Evolutionary conservation across 495 filamentous ascomycete species (phyloP).

Genomic region (Pseudevernia furfuracea): DNA sequence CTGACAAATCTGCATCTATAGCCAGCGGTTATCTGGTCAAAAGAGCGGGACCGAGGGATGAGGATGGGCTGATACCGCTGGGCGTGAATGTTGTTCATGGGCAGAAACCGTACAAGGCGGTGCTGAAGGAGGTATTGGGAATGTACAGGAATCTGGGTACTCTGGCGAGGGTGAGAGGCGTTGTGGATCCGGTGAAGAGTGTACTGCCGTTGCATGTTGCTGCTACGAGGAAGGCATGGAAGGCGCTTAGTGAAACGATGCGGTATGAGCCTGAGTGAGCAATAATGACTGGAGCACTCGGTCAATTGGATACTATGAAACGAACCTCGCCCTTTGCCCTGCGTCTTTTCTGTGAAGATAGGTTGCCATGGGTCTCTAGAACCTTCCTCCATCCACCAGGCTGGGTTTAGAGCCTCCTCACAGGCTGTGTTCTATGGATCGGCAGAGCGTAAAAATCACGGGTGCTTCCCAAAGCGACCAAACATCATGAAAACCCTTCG

Average conservation of each 20-base stretch:
- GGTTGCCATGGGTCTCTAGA: not conserved
- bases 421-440: not conserved
- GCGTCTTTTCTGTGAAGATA: not conserved
- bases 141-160: constrained; percentile 70
- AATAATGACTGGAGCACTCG: not conserved
- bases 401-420: not conserved
- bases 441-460: too few relatives aligned
- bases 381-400: not conserved
- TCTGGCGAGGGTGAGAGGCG: constrained; percentile 61
- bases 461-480: too few relatives aligned
- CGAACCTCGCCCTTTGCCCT: not conserved
- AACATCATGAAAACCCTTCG: too few relatives aligned
- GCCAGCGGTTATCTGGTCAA: constrained; percentile 72
- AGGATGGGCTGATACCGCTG: constrained; percentile 56
- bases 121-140: constrained; percentile 64
- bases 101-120: constrained; percentile 47
- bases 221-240: constrained; percentile 42
- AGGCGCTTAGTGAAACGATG: constrained; percentile 16
- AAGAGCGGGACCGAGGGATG: constrained; percentile 52
- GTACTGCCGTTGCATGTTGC: constrained; percentile 81
- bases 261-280: constrained; percentile 7
- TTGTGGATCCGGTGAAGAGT: constrained; percentile 53
- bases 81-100: constrained; percentile 57
- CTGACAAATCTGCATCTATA: constrained; percentile 56
- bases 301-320: not conserved